Evolutionary conservation across 202 grass and related monocot species (phyloP).

Genomic region (Setaria italica): DNA sequence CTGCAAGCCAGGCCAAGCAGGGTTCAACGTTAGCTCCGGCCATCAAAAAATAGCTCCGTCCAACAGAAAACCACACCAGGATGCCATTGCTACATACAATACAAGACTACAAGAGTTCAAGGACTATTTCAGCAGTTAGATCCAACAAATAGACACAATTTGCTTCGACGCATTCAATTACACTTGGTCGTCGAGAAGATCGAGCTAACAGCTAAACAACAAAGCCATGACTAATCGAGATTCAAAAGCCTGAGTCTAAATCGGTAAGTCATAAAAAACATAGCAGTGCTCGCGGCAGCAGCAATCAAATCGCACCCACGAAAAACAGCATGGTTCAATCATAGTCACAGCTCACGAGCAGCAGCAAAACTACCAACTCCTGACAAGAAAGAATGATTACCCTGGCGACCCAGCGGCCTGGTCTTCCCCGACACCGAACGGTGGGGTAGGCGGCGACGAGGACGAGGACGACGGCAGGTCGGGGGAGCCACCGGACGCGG

Average conservation of each 20-base stretch:
- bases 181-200: slow-evolving; percentile 20
- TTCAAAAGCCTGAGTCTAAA: neutral
- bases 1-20: slow-evolving; percentile 49
- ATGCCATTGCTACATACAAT: neutral
- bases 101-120: neutral
- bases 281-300: neutral
- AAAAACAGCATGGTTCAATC: neutral
- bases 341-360: neutral
- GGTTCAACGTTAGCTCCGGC: neutral
- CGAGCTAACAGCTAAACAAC: neutral
- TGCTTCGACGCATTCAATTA: neutral
- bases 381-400: slow-evolving; percentile 15
- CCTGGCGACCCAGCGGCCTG: slow-evolving; percentile 47
- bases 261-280: neutral
- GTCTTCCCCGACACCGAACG: slow-evolving; percentile 47
- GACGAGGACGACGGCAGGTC: slow-evolving; percentile 68
- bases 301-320: neutral
- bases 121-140: neutral
- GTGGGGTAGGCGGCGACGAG: slow-evolving; percentile 29
- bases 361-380: slow-evolving; percentile 16
- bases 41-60: neutral
- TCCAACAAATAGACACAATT: neutral
- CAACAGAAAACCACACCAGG: slow-evolving; percentile 13
- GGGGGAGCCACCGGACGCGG: slow-evolving; percentile 53
- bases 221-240: neutral